Evolutionary conservation across 2,329 filamentous ascomycete genomes (phyloP), one percentile per base, ranked within the genome.

Genomic region (Phyllosticta citribraziliensis): DNA sequence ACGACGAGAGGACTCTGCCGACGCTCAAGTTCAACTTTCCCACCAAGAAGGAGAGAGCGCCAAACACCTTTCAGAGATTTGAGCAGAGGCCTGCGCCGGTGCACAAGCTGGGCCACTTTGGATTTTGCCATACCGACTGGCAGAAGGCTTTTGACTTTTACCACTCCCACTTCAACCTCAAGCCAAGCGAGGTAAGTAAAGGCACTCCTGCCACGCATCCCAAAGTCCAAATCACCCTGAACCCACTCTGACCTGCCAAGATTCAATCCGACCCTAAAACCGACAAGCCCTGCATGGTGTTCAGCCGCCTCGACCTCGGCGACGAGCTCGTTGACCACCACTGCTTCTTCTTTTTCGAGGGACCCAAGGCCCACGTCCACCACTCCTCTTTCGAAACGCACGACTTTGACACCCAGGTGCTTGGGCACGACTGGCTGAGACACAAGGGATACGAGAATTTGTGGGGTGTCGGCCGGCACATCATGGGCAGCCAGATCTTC

Each of bases 401-500:
- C 66, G 86, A 89, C 70, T 88, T 87, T 66, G 87, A 90, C 68
- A 82, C 83, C 4, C 87, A 89, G 75, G 78, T 83, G 33, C 75
- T 89, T 2, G 87, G 87, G 1, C 87, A 90, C 72, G 81, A 87
- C 67, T 89, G 85, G 84, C 74, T 90, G 64, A 77, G 77, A 1
- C 74, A 82, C 64, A 82, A 84, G 70, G 83, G 82, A 1, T 87
- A 87, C 69, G 79, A 79, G 67, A 82, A 79, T 66, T 85, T 85
- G 64, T 90, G 87, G 87, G 87, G 87, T 1, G 82, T 90, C 0
- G 87, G 87, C 0, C 73, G 87, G 58, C 87, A 89, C 74, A 80
- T 88, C 22, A 77, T 89, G 66, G 87, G 87, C 3, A 84, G 80
- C 64, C 87, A 89, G 73, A 83, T 89, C 57, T 90, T 89, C 66